These are phyloP conservation scores for Apiospora pterosperma DNA, from an alignment of 2,329 filamentous ascomycete species.

Conservation along the genomic window DNA sequence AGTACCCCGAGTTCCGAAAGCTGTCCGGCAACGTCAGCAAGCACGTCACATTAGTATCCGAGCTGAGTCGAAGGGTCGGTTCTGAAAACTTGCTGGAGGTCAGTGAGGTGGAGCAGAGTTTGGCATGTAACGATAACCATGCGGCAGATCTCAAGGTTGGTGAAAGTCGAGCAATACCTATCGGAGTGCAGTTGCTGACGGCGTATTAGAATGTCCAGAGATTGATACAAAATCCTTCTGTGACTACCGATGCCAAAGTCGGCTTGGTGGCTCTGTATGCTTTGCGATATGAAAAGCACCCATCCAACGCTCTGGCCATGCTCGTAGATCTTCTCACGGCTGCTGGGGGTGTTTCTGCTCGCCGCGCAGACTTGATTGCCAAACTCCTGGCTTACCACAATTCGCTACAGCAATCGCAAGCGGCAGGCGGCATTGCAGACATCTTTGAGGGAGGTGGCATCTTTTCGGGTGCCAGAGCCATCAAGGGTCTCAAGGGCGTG, in stretches of 20 bases:
- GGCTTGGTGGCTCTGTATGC: slow-evolving; percentile 92
- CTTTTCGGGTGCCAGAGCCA: slow-evolving; percentile 82
- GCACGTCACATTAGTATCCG: slow-evolving; percentile 92
- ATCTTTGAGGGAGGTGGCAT: slow-evolving; percentile 90
- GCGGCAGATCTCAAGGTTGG: slow-evolving; percentile 81
- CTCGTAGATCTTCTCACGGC: slow-evolving; percentile 83
- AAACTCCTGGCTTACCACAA: slow-evolving; percentile 83
- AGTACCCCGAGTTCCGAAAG: slow-evolving; percentile 96
- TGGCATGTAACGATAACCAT: slow-evolving; percentile 97
- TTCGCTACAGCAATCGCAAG: slow-evolving; percentile 75
- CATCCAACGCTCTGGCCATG: slow-evolving; percentile 78
- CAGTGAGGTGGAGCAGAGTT: slow-evolving; percentile 92
- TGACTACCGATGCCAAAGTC: slow-evolving; percentile 80
- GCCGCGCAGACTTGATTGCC: slow-evolving; percentile 74
- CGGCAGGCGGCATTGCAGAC: slow-evolving; percentile 79
- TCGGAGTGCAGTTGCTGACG: slow-evolving; percentile 17
- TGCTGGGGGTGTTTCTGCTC: slow-evolving; percentile 73
- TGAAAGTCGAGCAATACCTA: neutral
- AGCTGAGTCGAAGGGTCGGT: slow-evolving; percentile 83
- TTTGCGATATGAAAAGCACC: slow-evolving; percentile 83
- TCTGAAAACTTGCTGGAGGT: slow-evolving; percentile 89
- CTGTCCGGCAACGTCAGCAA: slow-evolving; percentile 98
- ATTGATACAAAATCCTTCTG: slow-evolving; percentile 75
- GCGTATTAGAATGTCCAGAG: slow-evolving; percentile 69
- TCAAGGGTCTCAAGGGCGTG: slow-evolving; percentile 94